Percentiles rank a stretch among this genome's conserved stretches.
Conservation (phyloP, 2,329 filamentous ascomycete species). For the Penicillium brasilianum region DNA sequence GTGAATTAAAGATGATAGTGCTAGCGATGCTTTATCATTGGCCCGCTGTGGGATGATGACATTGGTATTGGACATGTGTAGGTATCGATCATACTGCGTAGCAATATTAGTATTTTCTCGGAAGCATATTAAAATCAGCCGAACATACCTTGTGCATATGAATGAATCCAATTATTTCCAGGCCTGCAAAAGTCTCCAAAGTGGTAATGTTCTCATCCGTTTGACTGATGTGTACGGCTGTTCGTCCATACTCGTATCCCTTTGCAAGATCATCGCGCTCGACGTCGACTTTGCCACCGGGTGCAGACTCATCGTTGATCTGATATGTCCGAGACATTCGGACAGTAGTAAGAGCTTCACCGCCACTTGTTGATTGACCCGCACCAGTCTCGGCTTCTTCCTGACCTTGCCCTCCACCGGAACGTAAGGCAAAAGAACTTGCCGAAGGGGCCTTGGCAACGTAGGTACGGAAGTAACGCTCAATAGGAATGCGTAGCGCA, state of each 20-base stretch:
- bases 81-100: constrained; percentile 75
- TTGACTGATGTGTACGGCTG: constrained; percentile 85
- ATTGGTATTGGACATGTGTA: constrained; percentile 81
- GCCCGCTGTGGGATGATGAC: constrained; percentile 76
- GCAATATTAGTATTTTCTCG: constrained; percentile 1
- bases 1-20: constrained; percentile 86
- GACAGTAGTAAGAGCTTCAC: constrained; percentile 67
- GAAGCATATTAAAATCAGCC: neutral
- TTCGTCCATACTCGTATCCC: constrained; percentile 91
- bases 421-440: constrained; percentile 71
- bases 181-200: constrained; percentile 73
- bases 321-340: constrained; percentile 79
- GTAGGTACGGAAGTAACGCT: constrained; percentile 88
- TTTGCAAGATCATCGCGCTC: constrained; percentile 84
- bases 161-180: constrained; percentile 89
- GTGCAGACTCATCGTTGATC: constrained; percentile 73
- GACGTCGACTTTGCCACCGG: constrained; percentile 81
- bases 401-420: constrained; percentile 49
- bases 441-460: constrained; percentile 74
- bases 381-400: constrained; percentile 49
- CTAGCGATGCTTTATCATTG: constrained; percentile 82
- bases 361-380: constrained; percentile 37
- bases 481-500: constrained; percentile 81
- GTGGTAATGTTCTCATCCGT: constrained; percentile 89
- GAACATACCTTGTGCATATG: constrained; percentile 66